These are phyloP conservation scores for Diutina mesorugosa DNA, from an alignment of 1,139 yeast genomes.

Conservation along the genomic window DNA sequence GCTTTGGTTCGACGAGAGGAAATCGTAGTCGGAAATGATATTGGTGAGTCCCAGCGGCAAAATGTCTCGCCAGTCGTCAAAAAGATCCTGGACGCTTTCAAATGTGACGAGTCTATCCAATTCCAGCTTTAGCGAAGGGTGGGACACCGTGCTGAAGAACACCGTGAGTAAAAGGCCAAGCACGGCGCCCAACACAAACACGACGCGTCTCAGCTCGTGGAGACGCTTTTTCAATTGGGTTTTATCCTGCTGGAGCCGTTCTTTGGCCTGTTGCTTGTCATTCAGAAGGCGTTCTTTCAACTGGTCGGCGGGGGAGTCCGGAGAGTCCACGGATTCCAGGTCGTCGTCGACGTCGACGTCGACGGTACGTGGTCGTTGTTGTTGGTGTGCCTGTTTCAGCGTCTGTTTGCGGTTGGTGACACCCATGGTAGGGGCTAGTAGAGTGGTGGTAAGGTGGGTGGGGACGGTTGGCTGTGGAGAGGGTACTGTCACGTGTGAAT, in stretches of 20 bases:
- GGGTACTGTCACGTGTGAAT: no score
- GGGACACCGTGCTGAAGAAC: slow-evolving; percentile 41
- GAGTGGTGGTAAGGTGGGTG: not conserved
- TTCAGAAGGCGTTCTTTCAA: no score
- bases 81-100: slow-evolving; percentile 34
- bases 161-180: slow-evolving; percentile 58
- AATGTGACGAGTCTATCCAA: slow-evolving; percentile 43
- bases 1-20: slow-evolving; percentile 13
- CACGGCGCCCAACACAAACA: slow-evolving; percentile 46
- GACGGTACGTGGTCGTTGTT: not conserved
- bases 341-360: not conserved
- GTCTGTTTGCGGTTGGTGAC: not conserved
- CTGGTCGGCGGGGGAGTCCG: no score
- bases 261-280: no score
- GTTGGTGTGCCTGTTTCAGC: not conserved
- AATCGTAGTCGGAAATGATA: slow-evolving; percentile 45
- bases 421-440: not conserved
- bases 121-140: slow-evolving; percentile 27
- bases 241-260: no score
- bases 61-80: slow-evolving; percentile 41
- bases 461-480: not conserved
- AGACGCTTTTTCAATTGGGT: slow-evolving; percentile 7
- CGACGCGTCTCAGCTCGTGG: slow-evolving; percentile 30
- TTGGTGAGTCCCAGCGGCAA: slow-evolving; percentile 53
- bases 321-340: not conserved